Evolutionary conservation across 306 rosid species (phyloP), one percentile per base, ranked within the genome.

Genomic region (Prunus fruticosa): DNA sequence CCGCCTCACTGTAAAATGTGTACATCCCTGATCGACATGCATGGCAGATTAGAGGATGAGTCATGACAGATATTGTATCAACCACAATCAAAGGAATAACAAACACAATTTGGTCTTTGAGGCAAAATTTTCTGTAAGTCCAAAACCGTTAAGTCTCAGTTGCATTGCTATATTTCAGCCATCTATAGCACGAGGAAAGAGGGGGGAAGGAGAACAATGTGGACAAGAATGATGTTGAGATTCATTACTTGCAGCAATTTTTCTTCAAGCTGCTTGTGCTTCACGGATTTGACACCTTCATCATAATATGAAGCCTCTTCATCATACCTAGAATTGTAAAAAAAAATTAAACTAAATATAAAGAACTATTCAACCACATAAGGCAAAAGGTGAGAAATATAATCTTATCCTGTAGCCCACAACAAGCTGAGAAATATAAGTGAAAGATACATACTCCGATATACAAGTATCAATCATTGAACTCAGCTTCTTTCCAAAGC

Each of bases 251-350:
- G 98, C 76, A 94, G 87, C 82, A 94, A 83, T 80, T 90, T 94
- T 61, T 94, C 97, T 84, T 92, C 91, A 70, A 95, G 96, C 84
- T 91, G 97, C 89, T 84, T 84, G 79, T 90, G 89, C 88, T 96
- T 96, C 60, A 87, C 80, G 76, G 97, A 54, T 91, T 98, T 85
- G 69, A 93, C 99, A 76, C 94, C 91, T 75, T 93, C 99, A 69
- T 96, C 98, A 74, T 92, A 96, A 83, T 88, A 93, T 47, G 87
- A 91, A 63, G 98, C 98, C 83, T 96, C 98, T 58, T 81, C 85
- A 78, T 93, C 97, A 87, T 92, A 93, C 89, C 99, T 96, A 83
- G 72, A 82, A 75, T 65, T 32, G 76, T 66, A 69, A 58, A 84
- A 56, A 61, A 47, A 63, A 32, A 32, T 69, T 64, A 84, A 4